phyloP scores from a whole-genome alignment of 139 green algal genomes.

The Coelastrella sp. region DNA sequence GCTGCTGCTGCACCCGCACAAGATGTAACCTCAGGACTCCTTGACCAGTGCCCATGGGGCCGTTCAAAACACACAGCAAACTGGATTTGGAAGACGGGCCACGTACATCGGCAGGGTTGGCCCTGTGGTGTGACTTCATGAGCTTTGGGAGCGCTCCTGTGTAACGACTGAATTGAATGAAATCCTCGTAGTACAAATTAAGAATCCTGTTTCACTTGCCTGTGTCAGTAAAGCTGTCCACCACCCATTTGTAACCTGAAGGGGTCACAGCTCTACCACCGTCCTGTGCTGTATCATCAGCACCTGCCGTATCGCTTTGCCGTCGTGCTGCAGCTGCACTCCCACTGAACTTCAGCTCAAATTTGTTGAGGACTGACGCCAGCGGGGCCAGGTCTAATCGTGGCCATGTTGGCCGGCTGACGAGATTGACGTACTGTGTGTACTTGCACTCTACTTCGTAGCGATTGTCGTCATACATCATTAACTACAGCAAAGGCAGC shows the following conservation, averaged over 20 bases:
- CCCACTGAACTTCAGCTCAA: conserved; percentile 53
- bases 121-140: too few relatives aligned
- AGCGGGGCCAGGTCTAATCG: conserved; percentile 73
- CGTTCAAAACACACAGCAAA: too few relatives aligned
- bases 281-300: background rate
- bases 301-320: background rate
- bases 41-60: too few relatives aligned
- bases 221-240: conserved; percentile 45
- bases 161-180: too few relatives aligned
- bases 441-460: conserved; percentile 84
- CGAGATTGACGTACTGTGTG: conserved; percentile 72
- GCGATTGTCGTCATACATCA: conserved; percentile 60
- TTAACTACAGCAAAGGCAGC: conserved; percentile 42
- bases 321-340: background rate
- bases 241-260: too few relatives aligned
- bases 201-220: background rate
- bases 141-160: too few relatives aligned
- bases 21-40: too few relatives aligned
- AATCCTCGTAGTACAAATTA: too few relatives aligned
- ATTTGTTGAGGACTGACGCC: conserved; percentile 67
- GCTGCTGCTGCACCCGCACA: conserved; percentile 3
- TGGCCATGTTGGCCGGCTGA: conserved; percentile 65
- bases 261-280: background rate
- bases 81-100: too few relatives aligned
- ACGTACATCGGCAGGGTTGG: too few relatives aligned